Conservation (phyloP, 768 basidiomycete genomes). For the Trametes coccinea region DNA sequence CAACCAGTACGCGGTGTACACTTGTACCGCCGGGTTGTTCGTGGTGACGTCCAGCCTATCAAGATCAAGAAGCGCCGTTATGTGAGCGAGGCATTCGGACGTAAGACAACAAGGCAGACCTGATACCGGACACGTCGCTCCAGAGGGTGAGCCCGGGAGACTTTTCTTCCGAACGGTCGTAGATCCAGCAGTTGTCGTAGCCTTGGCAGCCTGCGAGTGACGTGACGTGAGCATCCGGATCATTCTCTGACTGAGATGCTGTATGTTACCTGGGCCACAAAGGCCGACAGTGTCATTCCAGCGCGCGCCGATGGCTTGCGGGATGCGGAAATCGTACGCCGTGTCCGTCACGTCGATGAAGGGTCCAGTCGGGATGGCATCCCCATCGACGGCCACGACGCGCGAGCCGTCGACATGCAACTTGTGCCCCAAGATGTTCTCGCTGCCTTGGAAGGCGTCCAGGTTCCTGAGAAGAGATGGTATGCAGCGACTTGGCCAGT, state of each 20-base stretch:
- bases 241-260: not conserved
- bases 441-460: slow-evolving; percentile 49
- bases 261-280: slow-evolving; percentile 26
- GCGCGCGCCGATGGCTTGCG: slow-evolving; percentile 27
- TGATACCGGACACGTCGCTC: slow-evolving; percentile 52
- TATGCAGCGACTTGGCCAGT: not conserved
- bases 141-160: slow-evolving; percentile 41
- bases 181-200: slow-evolving; percentile 53
- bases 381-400: slow-evolving; percentile 42
- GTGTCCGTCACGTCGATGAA: slow-evolving; percentile 34
- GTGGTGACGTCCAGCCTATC: slow-evolving; percentile 49
- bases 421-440: slow-evolving; percentile 32
- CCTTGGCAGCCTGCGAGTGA: slow-evolving; percentile 44
- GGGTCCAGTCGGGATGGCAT: slow-evolving; percentile 42
- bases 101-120: slow-evolving; percentile 30
- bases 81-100: not conserved
- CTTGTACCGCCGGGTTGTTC: slow-evolving; percentile 51
- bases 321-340: slow-evolving; percentile 44
- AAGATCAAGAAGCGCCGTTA: not conserved
- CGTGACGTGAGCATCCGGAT: slow-evolving; percentile 2
- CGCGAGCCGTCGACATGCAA: slow-evolving; percentile 29
- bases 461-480: slow-evolving; percentile 41
- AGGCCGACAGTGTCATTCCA: slow-evolving; percentile 28
- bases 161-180: slow-evolving; percentile 38
- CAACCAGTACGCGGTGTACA: slow-evolving; percentile 49